These are phyloP conservation scores for Zostera marina DNA, from an alignment of 116 monocot genomes.

Conservation along the genomic window DNA sequence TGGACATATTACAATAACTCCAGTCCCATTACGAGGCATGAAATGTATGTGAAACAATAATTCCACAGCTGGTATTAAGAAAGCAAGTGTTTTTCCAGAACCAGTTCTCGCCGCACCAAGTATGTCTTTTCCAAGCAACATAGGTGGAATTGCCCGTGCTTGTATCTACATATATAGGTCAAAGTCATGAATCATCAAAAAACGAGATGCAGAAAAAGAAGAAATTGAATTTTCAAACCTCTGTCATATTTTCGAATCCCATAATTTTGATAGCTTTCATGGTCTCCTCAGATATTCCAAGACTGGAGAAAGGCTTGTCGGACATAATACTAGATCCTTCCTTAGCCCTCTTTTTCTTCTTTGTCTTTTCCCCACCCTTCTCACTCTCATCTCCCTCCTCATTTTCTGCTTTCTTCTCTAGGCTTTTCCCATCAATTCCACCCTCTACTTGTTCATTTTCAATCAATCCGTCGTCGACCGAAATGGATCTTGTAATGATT, in stretches of 20 bases:
- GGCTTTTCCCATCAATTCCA: too few relatives aligned
- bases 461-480: too few relatives aligned
- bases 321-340: constrained; percentile 45
- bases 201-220: too few relatives aligned
- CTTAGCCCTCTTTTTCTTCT: constrained; percentile 22
- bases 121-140: constrained; percentile 67
- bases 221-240: constrained; percentile 7
- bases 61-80: constrained; percentile 76
- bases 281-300: constrained; percentile 35
- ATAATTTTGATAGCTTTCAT: constrained; percentile 51
- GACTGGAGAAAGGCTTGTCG: constrained; percentile 35
- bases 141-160: constrained; percentile 53
- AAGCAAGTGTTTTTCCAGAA: constrained; percentile 90
- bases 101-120: constrained; percentile 89
- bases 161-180: constrained; percentile 44
- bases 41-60: constrained; percentile 48
- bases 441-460: too few relatives aligned
- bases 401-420: too few relatives aligned
- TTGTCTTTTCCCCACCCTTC: too few relatives aligned
- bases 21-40: constrained; percentile 55
- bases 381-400: too few relatives aligned
- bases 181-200: too few relatives aligned
- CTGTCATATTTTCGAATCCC: constrained; percentile 68
- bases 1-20: constrained; percentile 73
- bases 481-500: too few relatives aligned